Evolutionary conservation across 169 alveolate species (phyloP).

Genomic region (Cryptosporidium viatorum): DNA sequence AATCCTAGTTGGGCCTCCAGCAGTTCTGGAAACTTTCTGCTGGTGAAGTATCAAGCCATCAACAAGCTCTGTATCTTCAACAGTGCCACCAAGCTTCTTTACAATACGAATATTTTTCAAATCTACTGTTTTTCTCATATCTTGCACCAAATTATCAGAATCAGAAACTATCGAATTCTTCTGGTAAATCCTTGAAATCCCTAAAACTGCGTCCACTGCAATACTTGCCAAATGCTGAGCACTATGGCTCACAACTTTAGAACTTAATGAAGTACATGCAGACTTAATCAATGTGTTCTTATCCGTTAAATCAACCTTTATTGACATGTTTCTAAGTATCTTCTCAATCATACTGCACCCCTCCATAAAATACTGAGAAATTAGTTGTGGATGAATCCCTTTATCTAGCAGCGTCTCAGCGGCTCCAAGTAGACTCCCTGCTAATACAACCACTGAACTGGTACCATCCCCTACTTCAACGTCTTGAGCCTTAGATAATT

Average conservation of each 20-base stretch:
- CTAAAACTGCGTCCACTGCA: conserved; percentile 98
- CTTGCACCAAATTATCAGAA: neutral
- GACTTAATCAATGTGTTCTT: conserved; percentile 92
- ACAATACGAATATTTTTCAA: conserved; percentile 89
- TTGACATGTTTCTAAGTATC: conserved; percentile 91
- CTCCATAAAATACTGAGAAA: conserved; percentile 94
- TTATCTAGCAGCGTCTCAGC: conserved; percentile 94
- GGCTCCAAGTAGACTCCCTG: conserved; percentile 96
- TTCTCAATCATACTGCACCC: conserved; percentile 93
- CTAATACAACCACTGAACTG: conserved; percentile 98
- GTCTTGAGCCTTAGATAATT: conserved; percentile 98
- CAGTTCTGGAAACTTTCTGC: conserved; percentile 93
- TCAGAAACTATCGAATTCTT: conserved; percentile 73
- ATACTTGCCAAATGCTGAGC: conserved; percentile 97
- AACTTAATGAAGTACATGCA: conserved; percentile 96
- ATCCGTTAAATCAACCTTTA: conserved; percentile 94
- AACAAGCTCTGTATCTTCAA: conserved; percentile 97
- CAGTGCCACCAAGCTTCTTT: conserved; percentile 98
- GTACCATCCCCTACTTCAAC: conserved; percentile 99
- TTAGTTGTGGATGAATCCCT: conserved; percentile 97
- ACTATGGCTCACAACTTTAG: conserved; percentile 97
- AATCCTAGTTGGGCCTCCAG: conserved; percentile 96
- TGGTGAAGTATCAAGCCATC: conserved; percentile 97
- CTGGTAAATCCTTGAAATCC: conserved; percentile 76
- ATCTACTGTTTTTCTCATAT: conserved; percentile 85